phyloP scores from a whole-genome alignment of 2,329 filamentous ascomycete genomes.

The Fonsecaea erecta region DNA sequence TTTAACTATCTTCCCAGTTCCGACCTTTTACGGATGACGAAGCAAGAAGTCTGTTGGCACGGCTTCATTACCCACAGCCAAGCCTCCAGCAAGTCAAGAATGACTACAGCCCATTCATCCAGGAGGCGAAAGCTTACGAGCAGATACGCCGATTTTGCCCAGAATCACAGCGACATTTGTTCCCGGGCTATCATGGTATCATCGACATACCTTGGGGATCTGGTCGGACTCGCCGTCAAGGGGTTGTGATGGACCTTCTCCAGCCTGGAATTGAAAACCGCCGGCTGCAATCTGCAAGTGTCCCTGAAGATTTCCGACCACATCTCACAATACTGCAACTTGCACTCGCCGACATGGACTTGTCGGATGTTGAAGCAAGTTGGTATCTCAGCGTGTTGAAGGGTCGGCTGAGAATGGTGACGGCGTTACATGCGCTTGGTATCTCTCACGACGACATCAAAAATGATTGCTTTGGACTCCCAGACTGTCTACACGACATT shows the following conservation, averaged over 20 bases:
- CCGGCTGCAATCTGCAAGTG: background rate
- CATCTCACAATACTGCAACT: background rate
- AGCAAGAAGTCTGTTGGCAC: background rate
- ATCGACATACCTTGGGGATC: background rate
- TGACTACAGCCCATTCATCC: background rate
- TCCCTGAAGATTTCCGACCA: background rate
- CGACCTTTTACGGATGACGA: background rate
- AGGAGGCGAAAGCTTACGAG: background rate
- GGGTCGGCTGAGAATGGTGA: background rate
- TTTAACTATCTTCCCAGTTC: background rate
- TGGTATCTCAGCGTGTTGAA: constrained; percentile 1
- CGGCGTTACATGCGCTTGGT: constrained; percentile 1
- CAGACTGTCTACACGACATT: background rate
- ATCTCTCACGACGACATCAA: constrained; percentile 2
- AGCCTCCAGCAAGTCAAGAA: constrained; percentile 1
- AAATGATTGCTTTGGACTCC: background rate
- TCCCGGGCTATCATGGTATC: background rate
- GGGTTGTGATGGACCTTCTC: background rate
- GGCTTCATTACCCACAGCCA: background rate
- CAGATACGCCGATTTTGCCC: background rate
- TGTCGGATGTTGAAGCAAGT: background rate
- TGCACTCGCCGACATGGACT: background rate
- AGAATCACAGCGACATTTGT: background rate
- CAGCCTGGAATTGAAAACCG: background rate
- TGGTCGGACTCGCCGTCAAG: background rate